Percentiles rank a stretch among this genome's conserved stretches.
Evolutionary conservation across 129 eudicot genomes (phyloP).

Genomic region (Helichrysum umbraculigerum): DNA sequence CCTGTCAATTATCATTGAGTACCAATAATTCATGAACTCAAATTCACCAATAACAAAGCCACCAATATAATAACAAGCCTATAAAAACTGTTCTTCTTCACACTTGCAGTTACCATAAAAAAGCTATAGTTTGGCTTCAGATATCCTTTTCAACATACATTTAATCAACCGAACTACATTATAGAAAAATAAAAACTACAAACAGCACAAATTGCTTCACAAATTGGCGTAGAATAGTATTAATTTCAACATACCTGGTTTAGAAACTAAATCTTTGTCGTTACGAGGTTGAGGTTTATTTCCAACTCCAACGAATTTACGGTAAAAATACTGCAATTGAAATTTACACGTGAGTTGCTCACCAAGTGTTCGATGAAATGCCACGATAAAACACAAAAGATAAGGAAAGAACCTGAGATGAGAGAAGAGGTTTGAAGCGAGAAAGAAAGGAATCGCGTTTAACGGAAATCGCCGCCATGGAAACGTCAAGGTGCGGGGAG

Average conservation of each 20-base stretch:
- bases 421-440: slow-evolving; percentile 44
- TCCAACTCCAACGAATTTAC: slow-evolving; percentile 33
- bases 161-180: slow-evolving; percentile 7
- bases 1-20: slow-evolving; percentile 37
- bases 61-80: slow-evolving; percentile 24
- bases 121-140: slow-evolving; percentile 4
- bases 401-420: slow-evolving; percentile 44
- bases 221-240: background rate
- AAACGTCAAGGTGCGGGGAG: slow-evolving; percentile 25
- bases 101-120: background rate
- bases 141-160: background rate
- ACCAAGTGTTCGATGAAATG: slow-evolving; percentile 55
- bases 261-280: slow-evolving; percentile 21
- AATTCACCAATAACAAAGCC: slow-evolving; percentile 8
- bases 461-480: slow-evolving; percentile 40
- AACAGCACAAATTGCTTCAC: slow-evolving; percentile 15
- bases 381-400: slow-evolving; percentile 4
- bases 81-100: background rate
- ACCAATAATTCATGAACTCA: slow-evolving; percentile 1
- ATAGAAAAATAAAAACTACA: background rate
- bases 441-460: slow-evolving; percentile 36
- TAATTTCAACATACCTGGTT: slow-evolving; percentile 29
- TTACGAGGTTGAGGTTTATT: slow-evolving; percentile 18
- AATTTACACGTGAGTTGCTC: slow-evolving; percentile 4
- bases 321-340: slow-evolving; percentile 36